Percentiles rank a stretch among this genome's conserved stretches.
phyloP scores from a whole-genome alignment of 345 rosid genomes.

The Erucastrum elatum region DNA sequence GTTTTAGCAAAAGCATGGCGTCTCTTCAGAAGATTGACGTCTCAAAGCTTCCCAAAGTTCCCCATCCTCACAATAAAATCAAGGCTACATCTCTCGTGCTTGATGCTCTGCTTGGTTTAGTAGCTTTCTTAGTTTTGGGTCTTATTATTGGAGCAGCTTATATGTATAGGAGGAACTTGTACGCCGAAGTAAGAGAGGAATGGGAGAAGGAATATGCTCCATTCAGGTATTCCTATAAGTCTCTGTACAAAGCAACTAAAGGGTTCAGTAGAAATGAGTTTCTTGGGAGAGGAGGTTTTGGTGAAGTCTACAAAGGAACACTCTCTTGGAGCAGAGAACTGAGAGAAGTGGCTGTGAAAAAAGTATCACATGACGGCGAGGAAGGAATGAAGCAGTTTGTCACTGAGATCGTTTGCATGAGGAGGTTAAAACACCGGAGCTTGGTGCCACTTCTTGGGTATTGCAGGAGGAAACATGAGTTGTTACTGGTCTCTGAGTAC shows the following conservation, averaged over 20 bases:
- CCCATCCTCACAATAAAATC: constrained; percentile 8
- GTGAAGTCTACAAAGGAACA: constrained; percentile 59
- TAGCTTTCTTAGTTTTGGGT: constrained; percentile 25
- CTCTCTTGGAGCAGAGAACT: constrained; percentile 15
- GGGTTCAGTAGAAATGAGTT: constrained; percentile 54
- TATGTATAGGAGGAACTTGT: constrained; percentile 44
- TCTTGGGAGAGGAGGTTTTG: constrained; percentile 64
- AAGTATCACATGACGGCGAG: constrained; percentile 48
- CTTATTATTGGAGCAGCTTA: constrained; percentile 32
- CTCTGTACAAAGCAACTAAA: constrained; percentile 57
- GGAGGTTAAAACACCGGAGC: constrained; percentile 51
- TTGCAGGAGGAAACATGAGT: constrained; percentile 54
- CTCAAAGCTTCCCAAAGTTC: constrained; percentile 45
- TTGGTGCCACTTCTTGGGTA: constrained; percentile 58
- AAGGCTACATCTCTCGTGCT: constrained; percentile 24
- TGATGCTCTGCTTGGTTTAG: constrained; percentile 31
- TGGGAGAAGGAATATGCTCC: constrained; percentile 66
- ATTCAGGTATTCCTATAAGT: constrained; percentile 54
- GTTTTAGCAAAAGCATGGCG: constrained; percentile 51
- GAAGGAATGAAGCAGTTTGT: constrained; percentile 58
- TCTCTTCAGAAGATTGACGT: constrained; percentile 39
- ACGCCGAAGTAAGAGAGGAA: constrained; percentile 56
- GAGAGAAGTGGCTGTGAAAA: constrained; percentile 57
- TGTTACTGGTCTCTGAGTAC: constrained; percentile 54
- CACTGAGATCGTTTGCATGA: constrained; percentile 47